Conservation (phyloP, 495 filamentous ascomycete species). For the Tuber magnatum region DNA sequence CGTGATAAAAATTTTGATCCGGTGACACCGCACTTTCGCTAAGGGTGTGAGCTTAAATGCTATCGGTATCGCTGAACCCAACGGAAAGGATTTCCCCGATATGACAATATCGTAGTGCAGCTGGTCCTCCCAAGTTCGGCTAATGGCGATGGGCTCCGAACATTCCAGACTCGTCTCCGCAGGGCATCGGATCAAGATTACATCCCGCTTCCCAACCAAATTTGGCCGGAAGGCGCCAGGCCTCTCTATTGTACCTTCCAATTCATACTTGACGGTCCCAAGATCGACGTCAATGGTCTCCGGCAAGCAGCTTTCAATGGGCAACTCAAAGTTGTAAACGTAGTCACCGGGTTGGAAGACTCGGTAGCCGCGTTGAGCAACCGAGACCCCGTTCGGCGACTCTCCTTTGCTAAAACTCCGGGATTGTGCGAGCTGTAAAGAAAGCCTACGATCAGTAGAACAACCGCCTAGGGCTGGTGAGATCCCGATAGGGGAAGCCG, state of each 20-base stretch:
- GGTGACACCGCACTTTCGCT: constrained; percentile 92
- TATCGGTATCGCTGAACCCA: constrained; percentile 88
- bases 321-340: constrained; percentile 89
- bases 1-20: constrained; percentile 90
- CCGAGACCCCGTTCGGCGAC: constrained; percentile 46
- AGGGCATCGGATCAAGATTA: constrained; percentile 78
- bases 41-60: constrained; percentile 95
- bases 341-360: constrained; percentile 86
- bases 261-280: constrained; percentile 78
- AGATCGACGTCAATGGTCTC: constrained; percentile 89
- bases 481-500: constrained; percentile 32
- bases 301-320: constrained; percentile 82
- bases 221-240: constrained; percentile 90
- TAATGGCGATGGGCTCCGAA: constrained; percentile 94
- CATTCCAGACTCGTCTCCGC: constrained; percentile 88
- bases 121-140: constrained; percentile 94
- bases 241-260: constrained; percentile 82
- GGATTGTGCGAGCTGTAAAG: constrained; percentile 70
- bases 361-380: constrained; percentile 81
- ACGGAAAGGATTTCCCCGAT: constrained; percentile 93
- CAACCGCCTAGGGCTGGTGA: constrained; percentile 23
- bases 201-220: constrained; percentile 73
- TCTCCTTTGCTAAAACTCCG: constrained; percentile 84
- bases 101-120: constrained; percentile 98
- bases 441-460: constrained; percentile 50